Evolutionary conservation across 768 basidiomycete species (phyloP).

Genomic region (Multifurca ochricompacta): DNA sequence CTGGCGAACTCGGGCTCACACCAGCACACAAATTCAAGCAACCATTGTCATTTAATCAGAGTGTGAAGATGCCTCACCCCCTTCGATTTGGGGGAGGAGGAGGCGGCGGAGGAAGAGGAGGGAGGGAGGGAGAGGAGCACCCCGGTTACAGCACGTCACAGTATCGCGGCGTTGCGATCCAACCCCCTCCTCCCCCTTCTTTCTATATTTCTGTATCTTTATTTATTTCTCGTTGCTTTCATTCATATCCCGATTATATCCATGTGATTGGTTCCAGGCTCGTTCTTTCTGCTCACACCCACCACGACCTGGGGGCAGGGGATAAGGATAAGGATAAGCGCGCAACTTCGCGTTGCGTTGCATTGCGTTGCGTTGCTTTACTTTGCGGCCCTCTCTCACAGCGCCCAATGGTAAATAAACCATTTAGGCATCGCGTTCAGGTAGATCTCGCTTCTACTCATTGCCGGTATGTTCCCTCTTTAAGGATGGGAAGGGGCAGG

Average conservation of each 20-base stretch:
- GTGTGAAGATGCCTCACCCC: slow-evolving; percentile 9
- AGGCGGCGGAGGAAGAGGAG: no score
- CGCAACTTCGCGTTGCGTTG: no score
- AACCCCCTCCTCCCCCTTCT: no score
- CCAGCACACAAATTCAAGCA: not conserved
- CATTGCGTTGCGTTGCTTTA: not conserved
- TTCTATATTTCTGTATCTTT: not conserved
- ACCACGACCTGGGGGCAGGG: not conserved
- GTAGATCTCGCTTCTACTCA: slow-evolving; percentile 6
- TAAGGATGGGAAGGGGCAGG: not conserved
- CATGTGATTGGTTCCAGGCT: not conserved
- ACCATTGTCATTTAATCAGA: not conserved
- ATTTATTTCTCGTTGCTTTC: not conserved
- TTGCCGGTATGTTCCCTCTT: not conserved
- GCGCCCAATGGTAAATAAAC: not conserved
- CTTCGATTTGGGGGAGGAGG: no score
- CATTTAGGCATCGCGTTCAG: not conserved
- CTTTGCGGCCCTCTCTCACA: not conserved
- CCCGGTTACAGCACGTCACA: no score
- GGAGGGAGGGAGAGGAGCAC: no score
- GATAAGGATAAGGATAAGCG: not conserved
- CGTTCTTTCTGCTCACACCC: not conserved
- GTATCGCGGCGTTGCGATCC: no score
- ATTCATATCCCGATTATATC: not conserved
- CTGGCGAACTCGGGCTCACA: not conserved